Conservation (phyloP, 192 early-diverging fungal species). For the Ambispora gerdemannii region DNA sequence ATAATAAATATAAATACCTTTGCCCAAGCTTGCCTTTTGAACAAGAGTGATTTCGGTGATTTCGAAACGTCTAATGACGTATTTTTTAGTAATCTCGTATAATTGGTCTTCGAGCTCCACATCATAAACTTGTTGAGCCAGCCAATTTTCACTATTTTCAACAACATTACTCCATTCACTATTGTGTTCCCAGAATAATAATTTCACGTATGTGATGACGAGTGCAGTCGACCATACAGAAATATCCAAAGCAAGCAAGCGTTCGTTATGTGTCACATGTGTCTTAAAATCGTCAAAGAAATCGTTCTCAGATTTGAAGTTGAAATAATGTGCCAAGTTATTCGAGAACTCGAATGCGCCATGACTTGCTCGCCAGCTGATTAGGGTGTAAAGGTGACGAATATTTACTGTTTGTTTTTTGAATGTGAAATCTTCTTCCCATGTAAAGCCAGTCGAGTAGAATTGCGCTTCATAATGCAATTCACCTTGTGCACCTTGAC, state of each 20-base stretch:
- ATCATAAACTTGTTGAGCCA: constrained; percentile 11
- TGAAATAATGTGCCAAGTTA: constrained; percentile 10
- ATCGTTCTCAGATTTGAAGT: constrained; percentile 7
- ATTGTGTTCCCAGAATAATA: constrained; percentile 23
- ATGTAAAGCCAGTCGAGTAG: background rate
- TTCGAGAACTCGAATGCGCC: constrained; percentile 18
- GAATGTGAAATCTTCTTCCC: constrained; percentile 2
- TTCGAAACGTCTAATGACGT: constrained; percentile 3
- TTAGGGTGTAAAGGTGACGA: constrained; percentile 11
- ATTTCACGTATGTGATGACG: background rate
- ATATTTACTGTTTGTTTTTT: background rate
- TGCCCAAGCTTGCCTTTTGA: background rate
- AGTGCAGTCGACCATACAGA: constrained; percentile 10
- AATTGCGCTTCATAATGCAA: constrained; percentile 19
- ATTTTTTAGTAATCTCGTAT: constrained; percentile 15
- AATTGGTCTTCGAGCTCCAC: constrained; percentile 18
- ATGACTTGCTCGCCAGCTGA: constrained; percentile 1
- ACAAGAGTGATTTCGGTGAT: background rate
- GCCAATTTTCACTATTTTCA: constrained; percentile 10
- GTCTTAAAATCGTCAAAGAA: background rate
- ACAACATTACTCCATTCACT: constrained; percentile 9
- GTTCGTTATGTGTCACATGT: background rate
- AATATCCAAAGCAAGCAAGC: background rate
- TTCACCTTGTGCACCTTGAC: background rate
- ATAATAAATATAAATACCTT: background rate